phyloP scores from a whole-genome alignment of 441 rosid species.

The Gossypium davidsonii region DNA sequence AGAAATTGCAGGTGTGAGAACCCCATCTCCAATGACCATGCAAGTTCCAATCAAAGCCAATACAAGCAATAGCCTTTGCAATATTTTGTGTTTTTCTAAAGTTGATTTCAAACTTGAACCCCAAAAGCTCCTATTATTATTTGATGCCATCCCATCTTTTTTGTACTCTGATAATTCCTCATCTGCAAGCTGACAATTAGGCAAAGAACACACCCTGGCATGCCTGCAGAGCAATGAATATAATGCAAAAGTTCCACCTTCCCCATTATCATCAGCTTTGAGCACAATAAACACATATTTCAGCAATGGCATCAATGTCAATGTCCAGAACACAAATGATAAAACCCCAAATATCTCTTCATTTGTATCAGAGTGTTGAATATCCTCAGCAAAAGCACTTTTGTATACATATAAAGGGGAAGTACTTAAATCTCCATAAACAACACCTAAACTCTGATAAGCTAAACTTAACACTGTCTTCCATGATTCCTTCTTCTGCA shows the following conservation, averaged over 20 bases:
- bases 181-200: slow-evolving; percentile 71
- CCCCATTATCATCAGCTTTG: slow-evolving; percentile 74
- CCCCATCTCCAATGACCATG: slow-evolving; percentile 80
- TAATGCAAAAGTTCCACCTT: slow-evolving; percentile 75
- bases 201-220: slow-evolving; percentile 54
- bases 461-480: slow-evolving; percentile 58
- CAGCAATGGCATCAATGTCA: slow-evolving; percentile 51
- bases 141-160: slow-evolving; percentile 25
- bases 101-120: slow-evolving; percentile 47
- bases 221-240: slow-evolving; percentile 67
- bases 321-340: slow-evolving; percentile 68
- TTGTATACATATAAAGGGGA: slow-evolving; percentile 71
- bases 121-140: slow-evolving; percentile 12
- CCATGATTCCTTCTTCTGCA: slow-evolving; percentile 62
- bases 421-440: slow-evolving; percentile 69
- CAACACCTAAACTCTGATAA: slow-evolving; percentile 69
- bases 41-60: slow-evolving; percentile 70
- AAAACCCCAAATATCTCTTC: slow-evolving; percentile 76
- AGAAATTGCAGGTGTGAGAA: slow-evolving; percentile 60
- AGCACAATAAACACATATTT: slow-evolving; percentile 76
- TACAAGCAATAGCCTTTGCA: slow-evolving; percentile 49
- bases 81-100: slow-evolving; percentile 42
- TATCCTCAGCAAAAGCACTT: slow-evolving; percentile 67
- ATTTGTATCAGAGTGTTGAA: slow-evolving; percentile 62
- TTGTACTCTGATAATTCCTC: slow-evolving; percentile 61